Evolutionary conservation across 192 early-diverging fungal species (phyloP), one percentile per base, ranked within the genome.

Genomic region (Chytriomyces sp.): DNA sequence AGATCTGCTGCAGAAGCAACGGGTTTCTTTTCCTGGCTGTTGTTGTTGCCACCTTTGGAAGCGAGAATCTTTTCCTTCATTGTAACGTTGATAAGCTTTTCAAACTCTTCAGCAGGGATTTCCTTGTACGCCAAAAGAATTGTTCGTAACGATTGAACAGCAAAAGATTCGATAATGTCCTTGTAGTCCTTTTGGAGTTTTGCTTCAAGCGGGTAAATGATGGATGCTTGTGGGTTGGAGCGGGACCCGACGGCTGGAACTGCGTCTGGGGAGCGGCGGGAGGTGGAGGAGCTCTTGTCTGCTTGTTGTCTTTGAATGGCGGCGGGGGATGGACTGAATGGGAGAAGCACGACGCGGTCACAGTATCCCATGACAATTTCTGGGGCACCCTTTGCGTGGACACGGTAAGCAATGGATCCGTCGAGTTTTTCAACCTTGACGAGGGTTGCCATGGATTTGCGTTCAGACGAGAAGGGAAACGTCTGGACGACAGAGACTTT

Each of bases 401-500:
- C 79, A 8, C 93, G 91, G 80, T 91, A 78, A 7, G 18, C 24
- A 13, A 11, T 10, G 69, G 75, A n/a, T 69, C 69, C 6, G 8
- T 20, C 50, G 11, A 63, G 53, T 45, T 64, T 85, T 23, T 82
- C 81, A 45, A 91, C 80, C 57, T 86, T 84, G 59, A 96, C 86
- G 7, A 97, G 83, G 6, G 94, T 93, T 7, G 92, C 91, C 97
- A 98, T 98, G 6, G 91, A 84, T 82, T 99, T 99, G 72, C 92
- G 90, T 70, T 93, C 93, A 9, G 93, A 94, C 73, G 90, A 93
- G 83, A 99, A 99, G 0, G 98, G 96, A 74, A 87, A 93, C 7
- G 96, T 65, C 69, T 95, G 92, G 13, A 86, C 85, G 18, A 89
- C 72, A 20, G 46, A n/a, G 10, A 61, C 69, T 61, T 90, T 79